These are phyloP conservation scores for Xylariaceae sp. DNA, from an alignment of 2,329 filamentous ascomycete genomes.

Conservation along the genomic window DNA sequence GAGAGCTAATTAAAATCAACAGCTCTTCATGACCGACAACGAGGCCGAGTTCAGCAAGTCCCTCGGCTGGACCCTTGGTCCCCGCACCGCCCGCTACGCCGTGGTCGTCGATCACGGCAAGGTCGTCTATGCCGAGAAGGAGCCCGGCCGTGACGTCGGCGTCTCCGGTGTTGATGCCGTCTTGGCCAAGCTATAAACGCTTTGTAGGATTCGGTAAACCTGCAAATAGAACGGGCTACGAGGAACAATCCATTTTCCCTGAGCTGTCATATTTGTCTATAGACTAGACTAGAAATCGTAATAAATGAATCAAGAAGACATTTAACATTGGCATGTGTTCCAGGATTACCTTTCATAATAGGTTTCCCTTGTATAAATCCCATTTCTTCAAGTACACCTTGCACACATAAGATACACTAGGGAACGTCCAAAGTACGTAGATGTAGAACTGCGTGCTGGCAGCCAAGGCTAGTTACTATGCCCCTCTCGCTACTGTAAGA, in stretches of 20 bases:
- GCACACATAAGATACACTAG: too few species aligned
- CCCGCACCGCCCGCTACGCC: conserved; percentile 77
- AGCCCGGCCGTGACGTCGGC: conserved; percentile 55
- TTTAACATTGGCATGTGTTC: too few species aligned
- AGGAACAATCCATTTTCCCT: neutral
- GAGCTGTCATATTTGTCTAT: neutral
- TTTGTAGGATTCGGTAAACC: too few species aligned
- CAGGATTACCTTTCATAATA: too few species aligned
- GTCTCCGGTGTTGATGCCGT: conserved; percentile 61
- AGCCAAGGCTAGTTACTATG: neutral
- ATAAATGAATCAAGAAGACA: conserved; percentile 11
- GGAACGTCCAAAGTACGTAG: neutral
- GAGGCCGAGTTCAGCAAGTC: conserved; percentile 75
- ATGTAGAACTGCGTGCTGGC: neutral
- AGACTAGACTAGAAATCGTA: conserved; percentile 16
- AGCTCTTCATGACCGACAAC: conserved; percentile 79
- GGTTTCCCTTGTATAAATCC: too few species aligned
- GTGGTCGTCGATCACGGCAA: conserved; percentile 85
- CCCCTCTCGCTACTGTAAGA: neutral
- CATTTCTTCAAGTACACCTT: too few species aligned
- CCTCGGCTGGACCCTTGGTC: conserved; percentile 76
- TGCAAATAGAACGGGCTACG: neutral
- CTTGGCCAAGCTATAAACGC: conserved; percentile 57
- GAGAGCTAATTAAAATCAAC: conserved; percentile 8
- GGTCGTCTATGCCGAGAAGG: conserved; percentile 79